A percentile compares a stretch with the other conserved stretches of the same genome.
Evolutionary conservation across 1,139 yeast genomes (phyloP).

Genomic region (Suzukiozyma palmioleophila): DNA sequence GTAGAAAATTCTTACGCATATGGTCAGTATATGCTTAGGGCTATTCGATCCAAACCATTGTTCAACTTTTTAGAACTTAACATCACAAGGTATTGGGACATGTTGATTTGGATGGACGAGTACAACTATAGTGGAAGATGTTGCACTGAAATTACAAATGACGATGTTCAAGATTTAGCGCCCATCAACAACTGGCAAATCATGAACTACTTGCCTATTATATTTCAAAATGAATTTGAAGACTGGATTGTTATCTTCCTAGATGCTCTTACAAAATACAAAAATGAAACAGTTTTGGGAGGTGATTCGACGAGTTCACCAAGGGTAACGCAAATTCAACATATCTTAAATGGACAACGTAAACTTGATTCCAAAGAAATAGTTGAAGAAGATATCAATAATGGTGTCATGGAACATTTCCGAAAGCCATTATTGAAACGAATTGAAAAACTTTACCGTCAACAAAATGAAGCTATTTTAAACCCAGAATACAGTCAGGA

Average conservation of each 20-base stretch:
- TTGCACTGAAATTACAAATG: conserved; percentile 54
- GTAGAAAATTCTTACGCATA: conserved; percentile 91
- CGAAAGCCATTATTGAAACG: conserved; percentile 65
- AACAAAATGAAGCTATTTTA: conserved; percentile 69
- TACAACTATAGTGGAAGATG: conserved; percentile 83
- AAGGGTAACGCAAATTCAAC: conserved; percentile 63
- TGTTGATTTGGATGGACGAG: conserved; percentile 91
- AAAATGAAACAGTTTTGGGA: conserved; percentile 36
- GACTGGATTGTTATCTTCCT: conserved; percentile 81
- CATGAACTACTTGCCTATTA: conserved; percentile 64
- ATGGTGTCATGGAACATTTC: conserved; percentile 47
- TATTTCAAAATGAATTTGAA: conserved; percentile 77
- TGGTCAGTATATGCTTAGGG: conserved; percentile 80
- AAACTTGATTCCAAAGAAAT: conserved; percentile 28
- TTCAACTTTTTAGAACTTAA: conserved; percentile 77
- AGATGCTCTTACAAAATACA: conserved; percentile 62
- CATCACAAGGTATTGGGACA: conserved; percentile 83
- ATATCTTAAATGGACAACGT: conserved; percentile 44
- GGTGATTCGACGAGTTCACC: conserved; percentile 44
- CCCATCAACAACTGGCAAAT: conserved; percentile 81
- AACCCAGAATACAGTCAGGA: conserved; percentile 62
- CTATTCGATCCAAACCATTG: conserved; percentile 75
- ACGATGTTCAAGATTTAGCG: conserved; percentile 52
- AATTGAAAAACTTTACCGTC: conserved; percentile 57
- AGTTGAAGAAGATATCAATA: conserved; percentile 26